A percentile compares a stretch with the other conserved stretches of the same genome.
Conservation (phyloP, 192 early-diverging fungal species). For the Coemansia furcata region DNA sequence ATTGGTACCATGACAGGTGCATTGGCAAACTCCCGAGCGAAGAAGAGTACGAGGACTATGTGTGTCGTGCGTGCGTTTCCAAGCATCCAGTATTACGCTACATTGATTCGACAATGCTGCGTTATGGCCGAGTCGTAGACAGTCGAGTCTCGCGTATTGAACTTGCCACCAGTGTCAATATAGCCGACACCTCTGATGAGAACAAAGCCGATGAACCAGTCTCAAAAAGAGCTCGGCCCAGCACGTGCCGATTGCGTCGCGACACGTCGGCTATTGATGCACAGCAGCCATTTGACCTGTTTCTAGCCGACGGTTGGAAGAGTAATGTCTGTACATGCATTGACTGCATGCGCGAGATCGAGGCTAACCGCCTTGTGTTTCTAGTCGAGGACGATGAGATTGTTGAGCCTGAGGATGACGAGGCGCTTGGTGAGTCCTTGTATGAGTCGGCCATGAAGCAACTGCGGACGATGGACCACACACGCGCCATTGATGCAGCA, state of each 20-base stretch:
- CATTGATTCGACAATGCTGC: slow-evolving; percentile 21
- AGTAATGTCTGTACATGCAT: slow-evolving; percentile 67
- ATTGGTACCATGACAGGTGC: slow-evolving; percentile 78
- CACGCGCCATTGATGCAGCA: slow-evolving; percentile 73
- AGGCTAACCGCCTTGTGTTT: slow-evolving; percentile 50
- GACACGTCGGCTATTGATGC: slow-evolving; percentile 36
- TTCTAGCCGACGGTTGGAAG: slow-evolving; percentile 73
- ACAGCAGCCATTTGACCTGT: slow-evolving; percentile 60
- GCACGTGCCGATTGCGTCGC: slow-evolving; percentile 12
- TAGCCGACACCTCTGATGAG: background rate
- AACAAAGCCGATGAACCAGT: slow-evolving; percentile 4
- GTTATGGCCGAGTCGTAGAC: slow-evolving; percentile 20
- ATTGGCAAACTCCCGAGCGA: slow-evolving; percentile 57
- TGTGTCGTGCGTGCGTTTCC: slow-evolving; percentile 42
- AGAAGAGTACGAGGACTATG: slow-evolving; percentile 30
- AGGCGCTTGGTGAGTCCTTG: slow-evolving; percentile 61
- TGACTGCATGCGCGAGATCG: slow-evolving; percentile 57
- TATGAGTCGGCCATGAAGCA: slow-evolving; percentile 77
- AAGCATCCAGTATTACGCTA: slow-evolving; percentile 23
- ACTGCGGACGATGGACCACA: slow-evolving; percentile 68
- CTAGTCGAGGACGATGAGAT: slow-evolving; percentile 63
- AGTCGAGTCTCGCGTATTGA: slow-evolving; percentile 12
- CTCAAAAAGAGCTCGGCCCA: slow-evolving; percentile 18
- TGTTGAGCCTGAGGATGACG: slow-evolving; percentile 80
- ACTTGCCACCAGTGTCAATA: background rate